Base-by-base conservation (phyloP, 139 green algal genomes). In the Chlamydomonas incerta region DNA sequence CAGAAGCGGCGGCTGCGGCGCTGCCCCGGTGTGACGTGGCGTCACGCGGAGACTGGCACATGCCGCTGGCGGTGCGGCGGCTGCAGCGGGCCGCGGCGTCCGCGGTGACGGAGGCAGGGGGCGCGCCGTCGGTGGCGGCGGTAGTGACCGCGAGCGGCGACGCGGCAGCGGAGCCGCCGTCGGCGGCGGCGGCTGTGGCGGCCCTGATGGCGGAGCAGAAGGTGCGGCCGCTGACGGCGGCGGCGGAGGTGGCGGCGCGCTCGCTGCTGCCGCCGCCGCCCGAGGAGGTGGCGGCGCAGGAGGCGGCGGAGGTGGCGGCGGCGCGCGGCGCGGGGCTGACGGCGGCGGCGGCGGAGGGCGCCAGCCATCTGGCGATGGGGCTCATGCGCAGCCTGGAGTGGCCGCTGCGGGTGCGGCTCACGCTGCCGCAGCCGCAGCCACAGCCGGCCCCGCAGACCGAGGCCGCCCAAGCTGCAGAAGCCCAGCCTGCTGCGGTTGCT, bases 41-140 rank as follows among this genome's bases (percentile, higher is more conserved):
- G 57, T 33, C 18, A 2, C 20, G 37, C 2, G 74, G 74, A 34
- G 35, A 72, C 9, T 71, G 74, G 58, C 58, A 58, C 74, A 26
- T 82, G 74, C 74, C 74, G 24, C 58, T 72, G 34, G 74, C 74
- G 6, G 71, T 82, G 33, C 74, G 74, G 3, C 33, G 34, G 24
- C 58, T 82, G 58, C 34, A 58, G 21, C 58, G 74, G 15, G 72
- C 69, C 14, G 66, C 66, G 11, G 33, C 31, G 28, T 50, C 41
- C 6, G 41, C 41, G 8, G 41, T 50, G 41, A 8, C 41, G 41
- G 41, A 50, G 41, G 41, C 41, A 50, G 41, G 41, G 41, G 6
- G 41, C 41, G 41, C 6, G 41, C 6, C 8, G 8, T 5, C 41
- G 8, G 41, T 8, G 8, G 41, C 41, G 41, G 6, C 41, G 41